These are phyloP conservation scores for Agaricus sinodeliciosus DNA, from an alignment of 768 basidiomycete genomes.

Conservation along the genomic window DNA sequence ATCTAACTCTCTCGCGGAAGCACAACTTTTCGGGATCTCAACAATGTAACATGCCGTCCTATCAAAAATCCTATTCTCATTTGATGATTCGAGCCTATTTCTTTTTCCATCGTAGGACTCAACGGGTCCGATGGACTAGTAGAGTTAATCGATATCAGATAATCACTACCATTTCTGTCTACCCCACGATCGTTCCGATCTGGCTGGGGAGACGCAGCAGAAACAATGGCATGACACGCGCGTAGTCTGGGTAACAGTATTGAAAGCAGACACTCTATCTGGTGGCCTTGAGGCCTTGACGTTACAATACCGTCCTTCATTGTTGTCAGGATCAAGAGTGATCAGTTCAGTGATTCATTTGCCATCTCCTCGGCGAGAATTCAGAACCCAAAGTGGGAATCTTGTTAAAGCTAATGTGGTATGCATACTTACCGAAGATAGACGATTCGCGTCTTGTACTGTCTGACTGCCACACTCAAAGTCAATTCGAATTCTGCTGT, in stretches of 20 bases:
- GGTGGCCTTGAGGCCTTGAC: neutral
- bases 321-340: neutral
- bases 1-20: neutral
- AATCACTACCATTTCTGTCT: neutral
- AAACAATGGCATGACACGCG: no score
- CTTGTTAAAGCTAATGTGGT: neutral
- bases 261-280: no score
- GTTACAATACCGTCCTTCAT: no score
- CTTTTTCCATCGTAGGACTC: neutral
- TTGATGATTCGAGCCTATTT: neutral
- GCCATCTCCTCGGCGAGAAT: neutral
- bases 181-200: neutral
- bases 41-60: neutral
- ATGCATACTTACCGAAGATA: neutral
- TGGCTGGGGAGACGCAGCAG: no score
- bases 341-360: neutral
- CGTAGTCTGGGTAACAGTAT: no score
- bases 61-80: neutral
- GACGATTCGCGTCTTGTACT: neutral
- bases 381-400: neutral
- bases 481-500: neutral
- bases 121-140: neutral
- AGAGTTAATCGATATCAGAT: slow-evolving; percentile 10
- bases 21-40: neutral
- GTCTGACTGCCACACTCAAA: neutral